These are phyloP conservation scores for Arachis stenosperma DNA, from an alignment of 306 rosid genomes.

Conservation along the genomic window DNA sequence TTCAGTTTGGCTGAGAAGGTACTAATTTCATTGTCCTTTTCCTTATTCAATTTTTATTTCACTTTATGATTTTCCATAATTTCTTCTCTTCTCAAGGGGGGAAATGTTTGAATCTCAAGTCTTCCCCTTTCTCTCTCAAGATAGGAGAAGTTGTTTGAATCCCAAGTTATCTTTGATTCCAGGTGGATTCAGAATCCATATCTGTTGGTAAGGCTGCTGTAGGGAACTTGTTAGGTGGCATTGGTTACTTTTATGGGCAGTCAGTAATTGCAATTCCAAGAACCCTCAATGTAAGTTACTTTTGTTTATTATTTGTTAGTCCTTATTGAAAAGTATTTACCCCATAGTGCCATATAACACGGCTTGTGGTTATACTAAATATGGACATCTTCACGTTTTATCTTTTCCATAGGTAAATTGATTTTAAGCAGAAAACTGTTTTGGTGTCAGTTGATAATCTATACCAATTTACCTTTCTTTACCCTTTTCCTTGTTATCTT, in stretches of 20 bases:
- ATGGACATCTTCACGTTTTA: slow-evolving; percentile 15
- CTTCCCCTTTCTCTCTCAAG: no score
- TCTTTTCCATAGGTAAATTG: slow-evolving; percentile 17
- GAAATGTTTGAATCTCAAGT: no score
- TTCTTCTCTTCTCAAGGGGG: not conserved
- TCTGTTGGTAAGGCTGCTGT: slow-evolving; percentile 86
- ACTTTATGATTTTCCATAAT: slow-evolving; percentile 18
- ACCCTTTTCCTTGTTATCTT: not conserved
- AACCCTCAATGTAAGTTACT: slow-evolving; percentile 60
- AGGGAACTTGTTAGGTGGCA: slow-evolving; percentile 90
- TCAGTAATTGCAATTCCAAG: slow-evolving; percentile 70
- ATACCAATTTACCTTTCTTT: slow-evolving; percentile 13
- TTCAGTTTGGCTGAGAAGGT: slow-evolving; percentile 78
- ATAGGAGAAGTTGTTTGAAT: no score
- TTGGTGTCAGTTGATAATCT: slow-evolving; percentile 19
- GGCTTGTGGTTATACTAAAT: slow-evolving; percentile 28
- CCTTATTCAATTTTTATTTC: slow-evolving; percentile 8
- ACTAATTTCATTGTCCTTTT: slow-evolving; percentile 16
- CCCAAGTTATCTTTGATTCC: slow-evolving; percentile 30
- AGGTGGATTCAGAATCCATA: slow-evolving; percentile 81
- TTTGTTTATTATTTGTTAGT: slow-evolving; percentile 22
- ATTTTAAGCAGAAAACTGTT: slow-evolving; percentile 19
- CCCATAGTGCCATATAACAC: not conserved
- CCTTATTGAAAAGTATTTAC: slow-evolving; percentile 28
- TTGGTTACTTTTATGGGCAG: slow-evolving; percentile 95